Evolutionary conservation across 1,139 yeast genomes (phyloP).

Genomic region (Candida sp.): DNA sequence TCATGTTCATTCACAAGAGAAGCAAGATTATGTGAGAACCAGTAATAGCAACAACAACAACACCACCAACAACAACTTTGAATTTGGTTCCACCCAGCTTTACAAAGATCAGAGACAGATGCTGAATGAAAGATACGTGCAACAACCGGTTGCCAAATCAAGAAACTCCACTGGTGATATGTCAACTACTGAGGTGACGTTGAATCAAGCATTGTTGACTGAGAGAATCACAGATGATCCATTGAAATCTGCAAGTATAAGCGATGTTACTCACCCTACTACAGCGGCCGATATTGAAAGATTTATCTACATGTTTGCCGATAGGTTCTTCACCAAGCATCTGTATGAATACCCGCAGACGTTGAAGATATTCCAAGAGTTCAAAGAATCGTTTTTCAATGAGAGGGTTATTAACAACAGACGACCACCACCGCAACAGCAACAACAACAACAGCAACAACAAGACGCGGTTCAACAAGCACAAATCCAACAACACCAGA

Average conservation of each 20-base stretch:
- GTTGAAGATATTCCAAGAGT: slow-evolving; percentile 51
- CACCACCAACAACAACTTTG: not conserved
- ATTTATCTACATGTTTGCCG: slow-evolving; percentile 53
- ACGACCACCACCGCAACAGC: slow-evolving; percentile 26
- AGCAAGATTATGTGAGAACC: not conserved
- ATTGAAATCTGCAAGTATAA: not conserved
- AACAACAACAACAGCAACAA: slow-evolving; percentile 12
- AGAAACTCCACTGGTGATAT: not conserved
- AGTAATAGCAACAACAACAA: not conserved
- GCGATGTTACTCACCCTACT: slow-evolving; percentile 21
- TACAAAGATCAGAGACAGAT: not conserved
- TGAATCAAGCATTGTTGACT: slow-evolving; percentile 5
- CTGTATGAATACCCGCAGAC: slow-evolving; percentile 54
- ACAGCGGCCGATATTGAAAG: slow-evolving; percentile 50
- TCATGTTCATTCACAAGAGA: not conserved
- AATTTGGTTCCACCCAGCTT: not conserved
- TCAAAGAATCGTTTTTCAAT: slow-evolving; percentile 53
- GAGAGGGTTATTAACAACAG: slow-evolving; percentile 47
- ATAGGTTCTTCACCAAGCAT: slow-evolving; percentile 48
- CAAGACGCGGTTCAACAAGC: slow-evolving; percentile 13
- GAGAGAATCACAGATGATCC: slow-evolving; percentile 1
- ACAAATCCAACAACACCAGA: slow-evolving; percentile 9
- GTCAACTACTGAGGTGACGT: slow-evolving; percentile 5
- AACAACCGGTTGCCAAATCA: not conserved
- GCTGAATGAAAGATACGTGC: not conserved